phyloP scores from a whole-genome alignment of 78 protist species.

The Dictyostelium purpureum region DNA sequence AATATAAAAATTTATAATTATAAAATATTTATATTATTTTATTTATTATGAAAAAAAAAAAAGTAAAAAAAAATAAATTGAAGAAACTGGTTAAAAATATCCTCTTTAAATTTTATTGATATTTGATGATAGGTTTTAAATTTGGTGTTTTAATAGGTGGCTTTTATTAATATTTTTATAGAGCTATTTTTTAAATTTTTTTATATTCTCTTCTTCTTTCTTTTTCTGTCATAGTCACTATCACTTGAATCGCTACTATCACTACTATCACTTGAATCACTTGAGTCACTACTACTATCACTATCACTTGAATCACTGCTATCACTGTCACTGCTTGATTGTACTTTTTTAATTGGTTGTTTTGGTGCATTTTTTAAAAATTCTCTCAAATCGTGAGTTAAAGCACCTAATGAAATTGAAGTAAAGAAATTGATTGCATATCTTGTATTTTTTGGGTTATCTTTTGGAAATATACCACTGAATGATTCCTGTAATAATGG shows the following conservation, averaged over 20 bases:
- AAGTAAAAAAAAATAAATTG: neutral
- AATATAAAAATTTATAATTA: too few relatives aligned
- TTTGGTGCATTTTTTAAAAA: slow-evolving; percentile 90
- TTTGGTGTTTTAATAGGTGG: too few relatives aligned
- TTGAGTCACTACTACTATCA: neutral
- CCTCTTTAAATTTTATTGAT: too few relatives aligned
- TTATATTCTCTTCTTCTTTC: slow-evolving; percentile 3
- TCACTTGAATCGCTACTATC: neutral
- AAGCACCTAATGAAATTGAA: slow-evolving; percentile 94
- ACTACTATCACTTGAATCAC: neutral
- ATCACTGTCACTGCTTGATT: neutral
- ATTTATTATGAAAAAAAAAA: neutral
- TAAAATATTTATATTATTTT: too few relatives aligned
- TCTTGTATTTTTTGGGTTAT: slow-evolving; percentile 93
- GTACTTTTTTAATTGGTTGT: slow-evolving; percentile 32
- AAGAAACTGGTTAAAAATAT: neutral
- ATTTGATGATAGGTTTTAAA: too few relatives aligned
- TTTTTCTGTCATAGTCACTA: slow-evolving; percentile 20
- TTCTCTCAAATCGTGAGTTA: slow-evolving; percentile 88
- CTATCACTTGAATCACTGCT: neutral
- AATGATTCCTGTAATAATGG: slow-evolving; percentile 57
- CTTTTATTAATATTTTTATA: too few relatives aligned
- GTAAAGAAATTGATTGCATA: slow-evolving; percentile 98
- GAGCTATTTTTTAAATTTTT: too few relatives aligned
- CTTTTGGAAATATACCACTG: slow-evolving; percentile 91